phyloP scores from a whole-genome alignment of 1,284 basidiomycete genomes.

The Sparassis latifolia region DNA sequence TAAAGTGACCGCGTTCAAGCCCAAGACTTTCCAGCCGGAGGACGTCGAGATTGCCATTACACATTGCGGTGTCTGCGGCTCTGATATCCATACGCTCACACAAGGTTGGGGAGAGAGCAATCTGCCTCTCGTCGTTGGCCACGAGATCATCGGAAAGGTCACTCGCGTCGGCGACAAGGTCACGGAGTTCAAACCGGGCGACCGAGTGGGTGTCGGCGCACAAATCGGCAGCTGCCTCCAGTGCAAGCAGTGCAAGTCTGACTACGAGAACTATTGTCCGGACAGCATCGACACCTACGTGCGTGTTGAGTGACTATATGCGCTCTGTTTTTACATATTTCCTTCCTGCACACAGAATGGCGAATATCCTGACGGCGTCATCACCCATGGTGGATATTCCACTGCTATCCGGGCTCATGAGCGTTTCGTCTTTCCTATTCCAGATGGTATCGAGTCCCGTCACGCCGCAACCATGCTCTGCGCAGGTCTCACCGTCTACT shows the following conservation, averaged over 20 bases:
- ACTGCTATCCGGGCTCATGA: slow-evolving; percentile 62
- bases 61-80: slow-evolving; percentile 38
- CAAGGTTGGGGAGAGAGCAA: slow-evolving; percentile 41
- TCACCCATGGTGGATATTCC: slow-evolving; percentile 58
- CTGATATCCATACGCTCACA: slow-evolving; percentile 46
- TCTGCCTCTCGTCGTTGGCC: slow-evolving; percentile 39
- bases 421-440: slow-evolving; percentile 66
- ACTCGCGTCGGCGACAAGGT: slow-evolving; percentile 48
- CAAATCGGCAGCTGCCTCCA: slow-evolving; percentile 47
- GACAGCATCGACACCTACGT: slow-evolving; percentile 20
- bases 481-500: slow-evolving; percentile 62
- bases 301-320: neutral
- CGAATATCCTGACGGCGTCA: slow-evolving; percentile 40
- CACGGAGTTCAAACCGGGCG: slow-evolving; percentile 51
- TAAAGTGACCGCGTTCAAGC: slow-evolving; percentile 30
- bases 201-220: slow-evolving; percentile 61
- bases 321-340: neutral
- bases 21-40: slow-evolving; percentile 26
- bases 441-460: slow-evolving; percentile 48
- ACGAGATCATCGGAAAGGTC: slow-evolving; percentile 61
- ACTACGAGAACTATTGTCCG: slow-evolving; percentile 50
- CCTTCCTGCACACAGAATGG: slow-evolving; percentile 10
- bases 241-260: slow-evolving; percentile 47
- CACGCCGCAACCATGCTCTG: slow-evolving; percentile 52
- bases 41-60: slow-evolving; percentile 33